Conservation (phyloP, 441 rosid genomes). For the Jatropha podagrica region DNA sequence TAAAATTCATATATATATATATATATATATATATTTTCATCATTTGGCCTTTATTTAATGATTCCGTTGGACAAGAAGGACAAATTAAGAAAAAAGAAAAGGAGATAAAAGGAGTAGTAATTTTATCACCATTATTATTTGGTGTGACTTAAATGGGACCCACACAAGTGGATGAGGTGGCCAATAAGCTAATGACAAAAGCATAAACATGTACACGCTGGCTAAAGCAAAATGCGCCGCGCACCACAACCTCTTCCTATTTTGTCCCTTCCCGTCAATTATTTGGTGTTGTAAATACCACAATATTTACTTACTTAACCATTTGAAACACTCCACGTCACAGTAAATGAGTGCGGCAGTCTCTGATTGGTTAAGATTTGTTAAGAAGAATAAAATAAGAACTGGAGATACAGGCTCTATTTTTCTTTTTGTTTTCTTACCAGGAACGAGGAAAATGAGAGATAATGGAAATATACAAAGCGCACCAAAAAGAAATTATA, state of each 20-base stretch:
- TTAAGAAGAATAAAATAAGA: neutral
- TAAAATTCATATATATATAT: too few species aligned
- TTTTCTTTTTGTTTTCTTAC: neutral
- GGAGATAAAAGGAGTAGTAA: too few species aligned
- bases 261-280: neutral
- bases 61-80: too few species aligned
- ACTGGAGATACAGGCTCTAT: neutral
- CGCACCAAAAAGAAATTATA: neutral
- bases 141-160: too few species aligned
- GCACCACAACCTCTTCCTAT: constrained; percentile 3
- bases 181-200: neutral
- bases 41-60: too few species aligned
- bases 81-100: too few species aligned
- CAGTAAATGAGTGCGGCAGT: too few species aligned
- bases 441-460: neutral
- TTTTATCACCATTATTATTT: too few species aligned
- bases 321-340: neutral
- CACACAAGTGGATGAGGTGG: neutral
- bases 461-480: neutral
- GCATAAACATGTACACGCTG: neutral
- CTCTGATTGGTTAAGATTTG: neutral
- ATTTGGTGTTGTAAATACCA: neutral
- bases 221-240: neutral
- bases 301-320: neutral
- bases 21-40: too few species aligned